Percentiles rank a stretch among this genome's conserved stretches.
Conservation (phyloP, 2,329 filamentous ascomycete genomes). For the Sarocladiaceae sp. region DNA sequence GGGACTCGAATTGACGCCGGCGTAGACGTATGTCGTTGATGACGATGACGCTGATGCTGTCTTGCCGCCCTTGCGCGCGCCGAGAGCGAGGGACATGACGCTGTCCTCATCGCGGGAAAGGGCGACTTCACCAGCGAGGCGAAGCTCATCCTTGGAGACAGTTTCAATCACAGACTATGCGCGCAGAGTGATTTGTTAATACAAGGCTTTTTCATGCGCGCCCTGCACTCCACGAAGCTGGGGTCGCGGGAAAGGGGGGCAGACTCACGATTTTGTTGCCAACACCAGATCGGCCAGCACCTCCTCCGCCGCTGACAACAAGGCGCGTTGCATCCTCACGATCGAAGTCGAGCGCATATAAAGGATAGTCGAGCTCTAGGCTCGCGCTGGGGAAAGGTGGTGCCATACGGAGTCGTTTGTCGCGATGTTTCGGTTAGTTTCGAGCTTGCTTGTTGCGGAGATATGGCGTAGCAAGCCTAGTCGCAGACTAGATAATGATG, state of each 20-base stretch:
- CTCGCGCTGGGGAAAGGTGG: slow-evolving; percentile 48
- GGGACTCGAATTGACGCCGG: slow-evolving; percentile 80
- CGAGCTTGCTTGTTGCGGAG: too few species aligned
- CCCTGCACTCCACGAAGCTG: too few species aligned
- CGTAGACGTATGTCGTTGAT: slow-evolving; percentile 49
- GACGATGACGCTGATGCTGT: background rate
- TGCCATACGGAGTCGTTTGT: slow-evolving; percentile 31
- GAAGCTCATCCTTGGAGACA: slow-evolving; percentile 58
- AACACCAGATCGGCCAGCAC: slow-evolving; percentile 74
- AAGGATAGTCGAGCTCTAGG: slow-evolving; percentile 71
- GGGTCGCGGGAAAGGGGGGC: background rate
- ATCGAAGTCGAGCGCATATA: slow-evolving; percentile 87
- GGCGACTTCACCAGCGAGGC: slow-evolving; percentile 66
- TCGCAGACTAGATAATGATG: too few species aligned
- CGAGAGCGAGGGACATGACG: slow-evolving; percentile 74
- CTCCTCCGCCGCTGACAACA: slow-evolving; percentile 83
- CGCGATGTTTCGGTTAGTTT: too few species aligned
- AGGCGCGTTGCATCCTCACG: slow-evolving; percentile 71
- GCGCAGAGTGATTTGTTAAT: slow-evolving; percentile 6
- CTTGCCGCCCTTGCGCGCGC: slow-evolving; percentile 51
- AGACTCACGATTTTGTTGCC: slow-evolving; percentile 76
- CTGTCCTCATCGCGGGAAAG: slow-evolving; percentile 84
- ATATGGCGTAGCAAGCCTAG: too few species aligned
- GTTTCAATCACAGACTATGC: slow-evolving; percentile 71
- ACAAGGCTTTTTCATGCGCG: slow-evolving; percentile 11